phyloP scores from a whole-genome alignment of 208 protist genomes.

The Trypanosoma brucei region DNA sequence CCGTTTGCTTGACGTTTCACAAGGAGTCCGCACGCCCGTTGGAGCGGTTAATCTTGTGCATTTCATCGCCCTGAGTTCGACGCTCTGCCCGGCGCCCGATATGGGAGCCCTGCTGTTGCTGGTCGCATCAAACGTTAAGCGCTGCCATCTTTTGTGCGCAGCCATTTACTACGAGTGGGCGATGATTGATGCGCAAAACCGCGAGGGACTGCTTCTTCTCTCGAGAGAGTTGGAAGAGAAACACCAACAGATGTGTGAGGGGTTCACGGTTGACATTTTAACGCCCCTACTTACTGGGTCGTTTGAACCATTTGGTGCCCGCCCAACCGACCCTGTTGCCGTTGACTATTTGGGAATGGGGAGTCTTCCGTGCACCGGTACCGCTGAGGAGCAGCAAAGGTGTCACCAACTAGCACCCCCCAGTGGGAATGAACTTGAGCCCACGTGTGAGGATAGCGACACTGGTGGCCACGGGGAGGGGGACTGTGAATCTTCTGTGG shows the following conservation, averaged over 20 bases:
- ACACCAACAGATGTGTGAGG: neutral
- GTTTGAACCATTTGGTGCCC: constrained; percentile 10
- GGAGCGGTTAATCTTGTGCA: constrained; percentile 34
- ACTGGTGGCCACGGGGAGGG: neutral
- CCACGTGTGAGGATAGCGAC: neutral
- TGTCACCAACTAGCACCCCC: no score
- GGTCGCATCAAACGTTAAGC: constrained; percentile 8
- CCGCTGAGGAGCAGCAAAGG: neutral
- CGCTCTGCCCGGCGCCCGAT: constrained; percentile 30
- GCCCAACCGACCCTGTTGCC: constrained; percentile 6
- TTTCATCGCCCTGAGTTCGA: constrained; percentile 34
- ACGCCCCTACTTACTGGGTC: constrained; percentile 1
- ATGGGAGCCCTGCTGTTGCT: constrained; percentile 17
- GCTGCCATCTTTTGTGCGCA: constrained; percentile 13
- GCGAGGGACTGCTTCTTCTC: constrained; percentile 3
- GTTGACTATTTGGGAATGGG: neutral
- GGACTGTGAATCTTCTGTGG: neutral
- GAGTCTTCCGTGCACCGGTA: neutral
- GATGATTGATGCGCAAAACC: constrained; percentile 19
- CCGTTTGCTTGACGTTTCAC: constrained; percentile 35
- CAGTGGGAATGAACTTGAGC: no score
- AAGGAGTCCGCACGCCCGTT: constrained; percentile 26
- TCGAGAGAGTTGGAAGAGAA: constrained; percentile 3
- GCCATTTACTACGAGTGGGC: constrained; percentile 29
- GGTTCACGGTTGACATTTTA: constrained; percentile 5